Conservation (phyloP, 2,329 filamentous ascomycete genomes). For the Pseudocercospora fijiensis region DNA sequence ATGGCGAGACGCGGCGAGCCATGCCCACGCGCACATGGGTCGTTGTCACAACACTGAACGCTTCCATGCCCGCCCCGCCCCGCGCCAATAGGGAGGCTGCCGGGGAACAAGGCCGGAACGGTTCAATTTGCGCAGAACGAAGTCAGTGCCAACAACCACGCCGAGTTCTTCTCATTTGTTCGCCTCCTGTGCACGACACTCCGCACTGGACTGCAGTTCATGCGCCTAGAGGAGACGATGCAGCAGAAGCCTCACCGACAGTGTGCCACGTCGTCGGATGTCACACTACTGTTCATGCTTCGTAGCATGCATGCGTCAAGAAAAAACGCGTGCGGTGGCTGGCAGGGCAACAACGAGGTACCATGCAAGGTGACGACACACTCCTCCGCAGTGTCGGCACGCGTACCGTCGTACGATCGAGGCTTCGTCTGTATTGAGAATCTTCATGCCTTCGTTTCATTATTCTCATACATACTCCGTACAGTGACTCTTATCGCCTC, state of each 20-base stretch:
- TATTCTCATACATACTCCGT: too few relatives aligned
- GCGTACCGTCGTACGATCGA: background rate
- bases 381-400: slow-evolving; percentile 1
- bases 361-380: background rate
- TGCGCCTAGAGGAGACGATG: background rate
- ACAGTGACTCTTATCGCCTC: background rate
- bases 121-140: background rate
- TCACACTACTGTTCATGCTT: too few relatives aligned
- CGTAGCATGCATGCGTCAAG: background rate
- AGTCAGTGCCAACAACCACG: slow-evolving; percentile 5
- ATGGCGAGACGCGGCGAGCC: slow-evolving; percentile 3
- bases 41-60: slow-evolving; percentile 1
- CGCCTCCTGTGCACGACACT: background rate
- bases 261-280: slow-evolving; percentile 4
- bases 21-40: background rate
- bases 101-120: background rate
- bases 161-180: background rate
- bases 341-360: background rate
- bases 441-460: too few relatives aligned
- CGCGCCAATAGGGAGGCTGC: background rate
- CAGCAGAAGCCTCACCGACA: background rate
- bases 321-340: background rate
- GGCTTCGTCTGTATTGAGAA: background rate
- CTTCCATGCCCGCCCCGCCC: background rate
- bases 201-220: background rate